Evolutionary conservation across 2,329 filamentous ascomycete species (phyloP), one percentile per base, ranked within the genome.

Genomic region (Beauveria bassiana): DNA sequence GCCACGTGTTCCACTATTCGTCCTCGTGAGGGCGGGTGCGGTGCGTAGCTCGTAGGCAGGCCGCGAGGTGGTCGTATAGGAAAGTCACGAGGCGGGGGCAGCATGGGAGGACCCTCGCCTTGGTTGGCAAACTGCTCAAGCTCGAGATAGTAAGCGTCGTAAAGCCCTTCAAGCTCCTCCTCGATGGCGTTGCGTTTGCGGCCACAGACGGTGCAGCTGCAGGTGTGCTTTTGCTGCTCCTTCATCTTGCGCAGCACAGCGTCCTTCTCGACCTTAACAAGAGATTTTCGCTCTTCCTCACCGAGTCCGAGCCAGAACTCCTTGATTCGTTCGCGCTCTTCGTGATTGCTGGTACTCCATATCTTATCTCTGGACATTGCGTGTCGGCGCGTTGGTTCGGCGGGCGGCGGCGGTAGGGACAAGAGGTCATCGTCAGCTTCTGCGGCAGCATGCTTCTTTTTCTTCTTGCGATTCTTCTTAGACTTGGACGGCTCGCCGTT

Each of bases 171-270:
- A 14, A 99, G 81, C 75, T 99, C 95, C 76, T 99, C 95, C 75
- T 99, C 95, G 68, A 99, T 99, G 45, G 95, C 95, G 14, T 90
- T 96, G 59, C 95, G 86, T 78, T 99, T 99, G 66, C 95, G 86
- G 59, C 95, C 95, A 74, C 95, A 99, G 46, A 99, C 93, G 5
- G 92, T 96, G 75, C 95, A 99, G 73, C 93, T 97, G 79, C 95
- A 99, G 2, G 93, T 98, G 74, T 98, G 93, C 76, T 98, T 98
- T 75, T 99, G 95, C 75, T 99, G 95, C 75, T 99, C 95, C 81
- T 99, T 99, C 95, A 99, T 99, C 80, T 99, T 99, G 71, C 91
- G 92, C 61, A 99, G 78, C 0, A 99, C 95, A 8, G 95, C 93
- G 75, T 99, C 93, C 77, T 99, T 99, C 76, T 99, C 95, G 34